Conservation (phyloP, 1,139 yeast species). For the Zygosaccharomyces pseudobailii region DNA sequence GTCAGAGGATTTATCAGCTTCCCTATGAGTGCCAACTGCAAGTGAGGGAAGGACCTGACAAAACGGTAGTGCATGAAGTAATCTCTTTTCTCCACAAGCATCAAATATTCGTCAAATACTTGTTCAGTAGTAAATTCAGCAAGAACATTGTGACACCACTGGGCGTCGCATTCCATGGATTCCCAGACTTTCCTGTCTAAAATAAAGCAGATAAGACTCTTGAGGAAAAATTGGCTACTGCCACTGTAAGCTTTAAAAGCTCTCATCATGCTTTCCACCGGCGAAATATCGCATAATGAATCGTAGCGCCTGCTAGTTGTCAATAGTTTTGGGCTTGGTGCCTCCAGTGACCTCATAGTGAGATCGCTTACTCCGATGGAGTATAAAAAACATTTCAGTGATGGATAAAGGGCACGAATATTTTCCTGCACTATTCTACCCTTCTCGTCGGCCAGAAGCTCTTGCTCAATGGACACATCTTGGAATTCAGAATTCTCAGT, state of each 20-base stretch:
- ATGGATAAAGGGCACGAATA: background rate
- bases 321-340: slow-evolving; percentile 4
- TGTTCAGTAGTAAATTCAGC: slow-evolving; percentile 3
- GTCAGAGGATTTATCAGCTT: slow-evolving; percentile 3
- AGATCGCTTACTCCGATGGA: slow-evolving; percentile 18
- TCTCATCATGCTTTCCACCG: slow-evolving; percentile 21
- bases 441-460: slow-evolving; percentile 3
- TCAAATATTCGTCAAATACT: slow-evolving; percentile 13
- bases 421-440: slow-evolving; percentile 3
- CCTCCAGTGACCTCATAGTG: slow-evolving; percentile 4
- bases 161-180: slow-evolving; percentile 16
- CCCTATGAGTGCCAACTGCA: slow-evolving; percentile 16
- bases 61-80: slow-evolving; percentile 27
- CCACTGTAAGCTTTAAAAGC: slow-evolving; percentile 10
- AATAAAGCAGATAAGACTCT: slow-evolving; percentile 21
- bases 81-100: slow-evolving; percentile 15
- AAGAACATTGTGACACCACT: slow-evolving; percentile 16
- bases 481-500: slow-evolving; percentile 10
- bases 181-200: slow-evolving; percentile 29
- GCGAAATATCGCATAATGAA: slow-evolving; percentile 18
- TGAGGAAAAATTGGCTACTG: slow-evolving; percentile 8
- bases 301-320: slow-evolving; percentile 16
- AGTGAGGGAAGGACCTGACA: slow-evolving; percentile 18
- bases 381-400: slow-evolving; percentile 11
- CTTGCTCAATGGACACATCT: slow-evolving; percentile 5